Base-by-base conservation (phyloP, 2,329 filamentous ascomycete genomes). In the Fusarium tuaranense region DNA sequence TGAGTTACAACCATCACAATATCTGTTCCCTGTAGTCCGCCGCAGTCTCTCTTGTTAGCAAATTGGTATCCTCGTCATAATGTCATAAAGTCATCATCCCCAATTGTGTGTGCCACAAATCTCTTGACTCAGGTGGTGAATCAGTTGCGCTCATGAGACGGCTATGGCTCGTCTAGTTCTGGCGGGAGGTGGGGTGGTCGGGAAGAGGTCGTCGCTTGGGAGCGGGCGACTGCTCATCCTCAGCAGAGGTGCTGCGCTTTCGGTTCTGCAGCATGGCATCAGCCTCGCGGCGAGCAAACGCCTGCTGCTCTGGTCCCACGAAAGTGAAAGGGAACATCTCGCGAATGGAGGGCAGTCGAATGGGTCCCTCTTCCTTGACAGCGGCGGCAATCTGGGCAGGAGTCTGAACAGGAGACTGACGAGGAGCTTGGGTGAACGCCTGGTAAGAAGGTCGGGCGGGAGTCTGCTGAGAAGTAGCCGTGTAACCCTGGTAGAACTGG, bases 161-260 rank as follows among this genome's bases (percentile, higher is more conserved):
- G 38, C 13, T 46, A 27, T 25, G 12, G 13, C 9, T 34, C 58
- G 9, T 59, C 25, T 48, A 48, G 30, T 32, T 38, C 18, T 39
- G 59, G 2, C 16, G 63, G 4, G 25, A 13, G 18, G 27, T 30
- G 39, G 57, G 46, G 18, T 32, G 58, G 5, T 67, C 62, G 16
- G 72, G 62, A 57, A 74, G 72, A 27, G 36, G 61, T 38, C 60
- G 66, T 27, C 72, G 69, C 69, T 74, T 74, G 20, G 59, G 48
- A 18, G 41, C 30, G 13, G 61, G 36, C 18, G 57, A 32, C 18
- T 65, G 22, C 27, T 34, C 46, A 30, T 64, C 46, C 7, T 51
- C 59, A 5, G 41, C 57, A 12, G 51, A 38, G 25, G 57, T 32
- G 34, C 25, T 48, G n/a, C 69, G 69, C 62, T 72, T 73, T 39